Evolutionary conservation across 495 filamentous ascomycete species (phyloP), one percentile per base, ranked within the genome.

Genomic region (Gamarada debralockiae): DNA sequence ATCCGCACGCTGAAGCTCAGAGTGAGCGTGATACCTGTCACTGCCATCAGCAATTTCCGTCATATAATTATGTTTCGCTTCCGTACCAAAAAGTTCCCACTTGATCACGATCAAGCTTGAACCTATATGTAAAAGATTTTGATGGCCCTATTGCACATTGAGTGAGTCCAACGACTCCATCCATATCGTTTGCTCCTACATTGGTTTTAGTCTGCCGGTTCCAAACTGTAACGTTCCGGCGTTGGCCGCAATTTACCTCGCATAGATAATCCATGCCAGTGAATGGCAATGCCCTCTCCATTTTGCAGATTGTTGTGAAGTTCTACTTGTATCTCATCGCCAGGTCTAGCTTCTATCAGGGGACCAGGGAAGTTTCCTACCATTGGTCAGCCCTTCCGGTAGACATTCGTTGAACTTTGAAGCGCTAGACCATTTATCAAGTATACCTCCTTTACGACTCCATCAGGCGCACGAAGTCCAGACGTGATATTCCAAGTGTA

Each of bases 151-250:
- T 58, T 14, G 76, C 68, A 49, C 83, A 86, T 56, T 86, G 84
- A 1, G 80, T 80, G 10, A 78, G 70, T 40, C 75, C 73, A 3
- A 77, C 67, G n/a, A 79, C 70, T 1, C 84, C 84, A 61, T 87
- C 84, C 83, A 87, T 87, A 23, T 74, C 57, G 29, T 71, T 82
- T n/a, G 81, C 80, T n/a, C 37, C 37, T 39, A 20, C n/a, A 5
- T 15, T 6, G 6, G n/a, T 15, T 20, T 39, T 4, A 39, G 18
- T 20, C n/a, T n/a, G n/a, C n/a, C n/a, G n/a, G n/a, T n/a, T n/a
- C n/a, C n/a, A n/a, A n/a, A n/a, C n/a, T n/a, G n/a, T n/a, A n/a
- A n/a, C n/a, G n/a, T n/a, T n/a, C n/a, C n/a, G n/a, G n/a, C n/a
- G n/a, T n/a, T n/a, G n/a, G n/a, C n/a, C n/a, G n/a, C n/a, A n/a